Evolutionary conservation across 306 rosid species (phyloP), one percentile per base, ranked within the genome.

Genomic region (Pueraria montana): DNA sequence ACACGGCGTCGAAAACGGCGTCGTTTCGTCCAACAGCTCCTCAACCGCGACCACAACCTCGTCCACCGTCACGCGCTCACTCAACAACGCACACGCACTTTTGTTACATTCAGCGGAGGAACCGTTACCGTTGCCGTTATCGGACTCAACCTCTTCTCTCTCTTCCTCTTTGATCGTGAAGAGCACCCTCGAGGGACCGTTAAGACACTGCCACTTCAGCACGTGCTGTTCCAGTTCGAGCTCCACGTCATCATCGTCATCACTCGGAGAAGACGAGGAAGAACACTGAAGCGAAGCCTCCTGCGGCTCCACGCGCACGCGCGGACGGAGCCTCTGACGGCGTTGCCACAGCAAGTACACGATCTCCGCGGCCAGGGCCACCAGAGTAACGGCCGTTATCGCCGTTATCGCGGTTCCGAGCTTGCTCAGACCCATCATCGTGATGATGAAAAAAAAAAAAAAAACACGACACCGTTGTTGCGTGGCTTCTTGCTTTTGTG

Each of bases 101-200:
- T 42, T 72, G 2, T 77, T 36, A 5, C 68, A 74, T 14, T 82
- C 88, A 1, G 42, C 32, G 0, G 80, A 50, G 5, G 84, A 75
- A 34, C 73, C 58, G 27, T 63, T 63, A 14, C 42, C 40, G 26
- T 55, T 55, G 10, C 62, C 24, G 59, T 52, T 75, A 34, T 86
- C 91, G 2, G 87, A 80, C 12, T 88, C 91, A 0, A 80, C 13
- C 0, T 78, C 89, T 32, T 88, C 91, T 52, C 86, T 72, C 13
- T 88, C 91, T 68, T 88, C 91, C 50, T 88, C 91, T 71, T 86
- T 86, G 38, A 88, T 88, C 5, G 91, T 86, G 86, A 88, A 88
- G 1, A 88, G 56, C 42, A 83, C 11, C 36, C 89, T 76, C 1
- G 91, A 80, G 1, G 58, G 26, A n/a, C 89, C 91, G 62, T 83